Percentiles rank a stretch among this genome's conserved stretches.
phyloP scores from a whole-genome alignment of 176 grass and related monocot genomes.

The Phragmites australis region DNA sequence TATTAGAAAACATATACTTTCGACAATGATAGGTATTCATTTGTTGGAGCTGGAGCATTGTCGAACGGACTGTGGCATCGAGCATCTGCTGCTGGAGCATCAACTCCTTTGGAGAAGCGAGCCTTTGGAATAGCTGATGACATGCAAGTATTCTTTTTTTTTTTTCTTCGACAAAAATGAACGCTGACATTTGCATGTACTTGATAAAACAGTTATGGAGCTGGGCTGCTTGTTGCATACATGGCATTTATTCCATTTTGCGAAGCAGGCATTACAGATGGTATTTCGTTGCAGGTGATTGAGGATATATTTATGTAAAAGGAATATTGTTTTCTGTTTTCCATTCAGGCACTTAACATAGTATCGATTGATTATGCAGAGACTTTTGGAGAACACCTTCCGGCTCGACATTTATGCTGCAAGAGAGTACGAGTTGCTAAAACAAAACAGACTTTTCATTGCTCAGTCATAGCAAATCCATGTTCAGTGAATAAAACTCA shows the following conservation, averaged over 20 bases:
- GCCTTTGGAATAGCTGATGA: slow-evolving; percentile 97
- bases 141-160: slow-evolving; percentile 52
- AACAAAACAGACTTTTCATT: background rate
- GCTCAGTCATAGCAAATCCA: background rate
- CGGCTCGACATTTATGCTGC: slow-evolving; percentile 74
- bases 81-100: slow-evolving; percentile 76
- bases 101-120: slow-evolving; percentile 81
- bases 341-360: background rate
- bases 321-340: background rate
- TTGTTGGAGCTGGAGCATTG: slow-evolving; percentile 50
- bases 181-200: background rate
- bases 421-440: slow-evolving; percentile 73
- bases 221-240: slow-evolving; percentile 90
- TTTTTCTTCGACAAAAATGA: slow-evolving; percentile 2
- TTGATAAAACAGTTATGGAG: slow-evolving; percentile 72
- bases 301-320: background rate
- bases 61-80: slow-evolving; percentile 75
- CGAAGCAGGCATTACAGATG: slow-evolving; percentile 67
- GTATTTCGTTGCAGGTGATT: slow-evolving; percentile 77
- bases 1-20: slow-evolving; percentile 6
- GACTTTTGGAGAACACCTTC: slow-evolving; percentile 85
- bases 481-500: background rate
- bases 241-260: slow-evolving; percentile 94
- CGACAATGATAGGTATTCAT: slow-evolving; percentile 57
- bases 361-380: slow-evolving; percentile 48